These are phyloP conservation scores for Pythium phragmitis DNA, from an alignment of 352 stramenopile genomes.

Conservation along the genomic window DNA sequence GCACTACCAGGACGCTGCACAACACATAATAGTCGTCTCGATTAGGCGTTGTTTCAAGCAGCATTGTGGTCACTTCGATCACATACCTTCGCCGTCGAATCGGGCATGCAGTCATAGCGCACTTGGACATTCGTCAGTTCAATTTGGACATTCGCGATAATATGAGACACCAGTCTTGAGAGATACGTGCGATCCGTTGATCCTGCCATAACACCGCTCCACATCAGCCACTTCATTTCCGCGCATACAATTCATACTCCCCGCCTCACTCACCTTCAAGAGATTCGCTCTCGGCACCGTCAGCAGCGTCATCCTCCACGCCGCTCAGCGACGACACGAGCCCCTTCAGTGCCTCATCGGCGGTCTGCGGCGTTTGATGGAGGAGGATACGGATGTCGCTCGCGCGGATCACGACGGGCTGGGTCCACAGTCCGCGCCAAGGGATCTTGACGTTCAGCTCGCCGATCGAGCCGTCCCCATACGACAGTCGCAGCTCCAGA, in stretches of 20 bases:
- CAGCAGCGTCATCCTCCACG: conserved; percentile 24
- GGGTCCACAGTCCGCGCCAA: conserved; percentile 82
- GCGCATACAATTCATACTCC: background rate
- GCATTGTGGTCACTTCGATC: background rate
- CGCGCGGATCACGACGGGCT: conserved; percentile 77
- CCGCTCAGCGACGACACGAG: conserved; percentile 16
- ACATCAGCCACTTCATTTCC: background rate
- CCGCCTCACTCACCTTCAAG: conserved; percentile 10
- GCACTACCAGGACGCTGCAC: conserved; percentile 61
- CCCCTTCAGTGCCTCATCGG: conserved; percentile 11
- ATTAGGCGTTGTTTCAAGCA: background rate
- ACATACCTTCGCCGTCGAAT: conserved; percentile 59
- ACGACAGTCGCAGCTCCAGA: conserved; percentile 74
- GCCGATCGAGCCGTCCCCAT: conserved; percentile 75
- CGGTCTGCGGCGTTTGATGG: conserved; percentile 48
- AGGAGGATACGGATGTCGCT: conserved; percentile 68
- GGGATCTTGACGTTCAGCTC: conserved; percentile 83
- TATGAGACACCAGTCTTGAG: conserved; percentile 76
- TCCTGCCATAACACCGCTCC: conserved; percentile 11
- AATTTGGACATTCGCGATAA: conserved; percentile 87
- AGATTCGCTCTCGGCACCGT: conserved; percentile 27
- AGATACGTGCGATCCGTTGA: conserved; percentile 74
- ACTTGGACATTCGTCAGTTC: conserved; percentile 80
- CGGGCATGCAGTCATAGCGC: conserved; percentile 75
- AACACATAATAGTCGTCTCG: background rate